These are phyloP conservation scores for Gossypium schwendimanii DNA, from an alignment of 441 rosid genomes.

Conservation along the genomic window DNA sequence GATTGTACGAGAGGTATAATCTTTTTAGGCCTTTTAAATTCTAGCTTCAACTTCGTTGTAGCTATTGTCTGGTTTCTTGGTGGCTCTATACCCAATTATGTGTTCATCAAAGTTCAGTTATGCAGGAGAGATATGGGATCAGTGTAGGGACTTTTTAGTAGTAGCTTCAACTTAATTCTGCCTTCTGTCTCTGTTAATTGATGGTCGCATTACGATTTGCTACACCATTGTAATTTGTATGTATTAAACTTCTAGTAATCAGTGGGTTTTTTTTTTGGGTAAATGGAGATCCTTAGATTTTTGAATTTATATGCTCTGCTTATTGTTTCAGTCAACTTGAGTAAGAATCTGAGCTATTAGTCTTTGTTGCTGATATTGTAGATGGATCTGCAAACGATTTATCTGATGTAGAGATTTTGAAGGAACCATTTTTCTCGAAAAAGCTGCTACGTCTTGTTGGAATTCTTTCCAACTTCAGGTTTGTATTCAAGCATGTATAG, in stretches of 20 bases:
- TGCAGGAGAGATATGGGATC: slow-evolving; percentile 38
- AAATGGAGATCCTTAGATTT: neutral
- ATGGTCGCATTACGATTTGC: neutral
- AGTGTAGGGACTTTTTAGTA: neutral
- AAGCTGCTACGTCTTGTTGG: slow-evolving; percentile 69
- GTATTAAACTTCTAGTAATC: neutral
- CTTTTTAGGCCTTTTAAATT: slow-evolving; percentile 2
- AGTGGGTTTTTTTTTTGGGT: neutral
- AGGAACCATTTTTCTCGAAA: slow-evolving; percentile 79
- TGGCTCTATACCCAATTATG: neutral
- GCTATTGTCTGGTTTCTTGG: neutral
- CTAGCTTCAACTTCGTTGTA: slow-evolving; percentile 5
- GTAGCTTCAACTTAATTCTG: slow-evolving; percentile 10
- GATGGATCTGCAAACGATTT: slow-evolving; percentile 43
- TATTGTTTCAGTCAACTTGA: slow-evolving; percentile 7
- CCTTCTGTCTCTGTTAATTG: slow-evolving; percentile 2
- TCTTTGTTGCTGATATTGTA: slow-evolving; percentile 16
- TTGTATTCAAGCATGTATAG: slow-evolving; percentile 23
- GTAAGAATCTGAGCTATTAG: neutral
- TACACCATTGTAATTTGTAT: neutral
- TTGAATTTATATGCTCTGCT: slow-evolving; percentile 7
- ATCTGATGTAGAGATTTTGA: slow-evolving; percentile 43
- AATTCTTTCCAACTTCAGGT: slow-evolving; percentile 87
- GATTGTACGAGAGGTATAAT: slow-evolving; percentile 46
- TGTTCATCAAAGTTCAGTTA: neutral